These are phyloP conservation scores for Trichoderma citrinoviride DNA, from an alignment of 2,329 filamentous ascomycete species.

Conservation along the genomic window DNA sequence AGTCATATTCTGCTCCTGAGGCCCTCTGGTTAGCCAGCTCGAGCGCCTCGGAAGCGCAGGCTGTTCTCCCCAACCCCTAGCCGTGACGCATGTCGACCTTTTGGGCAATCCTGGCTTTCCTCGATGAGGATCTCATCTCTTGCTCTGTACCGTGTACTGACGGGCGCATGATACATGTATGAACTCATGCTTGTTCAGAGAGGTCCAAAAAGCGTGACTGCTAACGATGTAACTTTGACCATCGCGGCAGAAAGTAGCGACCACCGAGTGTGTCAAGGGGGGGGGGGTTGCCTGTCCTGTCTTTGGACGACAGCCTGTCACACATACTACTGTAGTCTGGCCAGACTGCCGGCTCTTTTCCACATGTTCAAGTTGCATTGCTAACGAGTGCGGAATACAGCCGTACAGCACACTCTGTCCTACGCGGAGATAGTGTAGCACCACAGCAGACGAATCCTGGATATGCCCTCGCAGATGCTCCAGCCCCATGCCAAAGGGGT, in stretches of 20 bases:
- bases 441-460: neutral
- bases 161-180: neutral
- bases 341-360: neutral
- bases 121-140: neutral
- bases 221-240: conserved; percentile 12
- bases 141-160: too few species aligned
- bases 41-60: conserved; percentile 13
- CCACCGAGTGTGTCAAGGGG: neutral
- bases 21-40: neutral
- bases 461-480: neutral
- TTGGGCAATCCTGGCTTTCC: conserved; percentile 12
- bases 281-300: neutral
- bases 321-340: neutral
- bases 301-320: neutral
- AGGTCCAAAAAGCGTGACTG: neutral
- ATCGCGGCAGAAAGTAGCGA: neutral
- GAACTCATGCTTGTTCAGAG: neutral
- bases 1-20: conserved; percentile 1
- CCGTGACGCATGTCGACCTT: conserved; percentile 18
- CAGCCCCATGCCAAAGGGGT: neutral
- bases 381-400: too few species aligned
- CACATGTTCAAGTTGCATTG: too few species aligned
- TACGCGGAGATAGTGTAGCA: too few species aligned
- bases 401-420: too few species aligned
- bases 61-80: conserved; percentile 1